phyloP scores from a whole-genome alignment of 2,329 filamentous ascomycete genomes.

The Aspergillus fructus region DNA sequence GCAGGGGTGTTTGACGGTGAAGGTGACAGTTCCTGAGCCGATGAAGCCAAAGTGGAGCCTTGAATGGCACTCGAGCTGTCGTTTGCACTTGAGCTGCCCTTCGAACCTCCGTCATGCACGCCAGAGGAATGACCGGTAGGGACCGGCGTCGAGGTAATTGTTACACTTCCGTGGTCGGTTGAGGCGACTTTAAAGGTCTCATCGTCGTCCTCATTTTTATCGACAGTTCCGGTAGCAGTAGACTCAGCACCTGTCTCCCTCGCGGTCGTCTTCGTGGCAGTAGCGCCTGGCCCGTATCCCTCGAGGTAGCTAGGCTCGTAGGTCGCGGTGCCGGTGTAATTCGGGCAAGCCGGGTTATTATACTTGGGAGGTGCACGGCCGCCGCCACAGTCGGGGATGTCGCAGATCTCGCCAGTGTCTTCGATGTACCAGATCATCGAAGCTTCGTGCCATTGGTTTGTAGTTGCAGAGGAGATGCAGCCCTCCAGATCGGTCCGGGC shows the following conservation, averaged over 20 bases:
- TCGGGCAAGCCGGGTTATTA: conserved; percentile 59
- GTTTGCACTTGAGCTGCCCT: not conserved
- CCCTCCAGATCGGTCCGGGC: conserved; percentile 27
- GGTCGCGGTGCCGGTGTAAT: conserved; percentile 25
- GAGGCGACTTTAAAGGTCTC: not conserved
- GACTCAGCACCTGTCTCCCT: not conserved
- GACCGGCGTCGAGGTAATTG: not conserved
- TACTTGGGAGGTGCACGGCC: conserved; percentile 65
- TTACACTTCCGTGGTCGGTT: not conserved
- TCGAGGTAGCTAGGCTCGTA: conserved; percentile 6
- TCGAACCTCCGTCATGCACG: not conserved
- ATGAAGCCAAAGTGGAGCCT: not conserved
- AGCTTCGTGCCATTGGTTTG: conserved; percentile 26
- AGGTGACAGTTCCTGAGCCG: too few species aligned
- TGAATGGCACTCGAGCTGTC: not conserved
- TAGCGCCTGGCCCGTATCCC: not conserved
- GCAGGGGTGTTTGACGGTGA: not conserved
- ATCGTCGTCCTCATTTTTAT: not conserved
- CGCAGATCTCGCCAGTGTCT: conserved; percentile 64
- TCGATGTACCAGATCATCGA: conserved; percentile 57
- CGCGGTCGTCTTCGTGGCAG: not conserved
- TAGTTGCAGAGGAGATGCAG: conserved; percentile 26
- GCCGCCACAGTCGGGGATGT: conserved; percentile 65
- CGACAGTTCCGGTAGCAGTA: not conserved
- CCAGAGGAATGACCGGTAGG: not conserved